These are phyloP conservation scores for Turritis glabra DNA, from an alignment of 345 rosid species.

Conservation along the genomic window DNA sequence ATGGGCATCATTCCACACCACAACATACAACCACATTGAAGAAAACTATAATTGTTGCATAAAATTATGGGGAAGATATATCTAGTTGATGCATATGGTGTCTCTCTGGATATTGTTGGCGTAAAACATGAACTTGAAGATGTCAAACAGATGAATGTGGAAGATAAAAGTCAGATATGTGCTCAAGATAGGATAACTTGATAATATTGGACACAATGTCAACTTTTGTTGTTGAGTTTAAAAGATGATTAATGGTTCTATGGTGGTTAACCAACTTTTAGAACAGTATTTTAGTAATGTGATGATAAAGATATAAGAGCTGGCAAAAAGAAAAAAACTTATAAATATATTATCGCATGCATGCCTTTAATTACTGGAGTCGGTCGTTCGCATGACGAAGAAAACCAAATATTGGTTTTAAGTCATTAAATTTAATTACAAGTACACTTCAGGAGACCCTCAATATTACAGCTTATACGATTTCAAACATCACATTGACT, in stretches of 20 bases:
- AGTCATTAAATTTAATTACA: background rate
- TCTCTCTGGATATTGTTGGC: background rate
- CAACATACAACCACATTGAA: too few relatives aligned
- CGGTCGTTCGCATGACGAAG: background rate
- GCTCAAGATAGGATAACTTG: background rate
- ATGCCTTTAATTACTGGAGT: background rate
- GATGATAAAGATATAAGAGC: background rate
- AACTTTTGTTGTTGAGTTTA: background rate
- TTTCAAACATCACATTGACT: conserved; percentile 10
- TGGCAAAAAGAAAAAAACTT: background rate
- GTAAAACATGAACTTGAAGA: background rate
- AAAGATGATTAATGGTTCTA: background rate
- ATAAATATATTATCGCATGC: background rate
- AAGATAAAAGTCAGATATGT: background rate
- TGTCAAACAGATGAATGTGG: background rate
- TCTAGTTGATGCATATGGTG: background rate
- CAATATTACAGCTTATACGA: conserved; percentile 18
- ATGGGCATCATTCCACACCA: background rate
- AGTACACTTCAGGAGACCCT: conserved; percentile 2
- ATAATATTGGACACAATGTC: background rate
- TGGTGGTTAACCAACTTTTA: background rate
- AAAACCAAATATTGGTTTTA: background rate
- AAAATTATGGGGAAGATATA: background rate
- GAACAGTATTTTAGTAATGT: background rate
- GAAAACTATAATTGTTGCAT: background rate